Base-by-base conservation (phyloP, 129 eudicot species). In the Pittosporum tobira region DNA sequence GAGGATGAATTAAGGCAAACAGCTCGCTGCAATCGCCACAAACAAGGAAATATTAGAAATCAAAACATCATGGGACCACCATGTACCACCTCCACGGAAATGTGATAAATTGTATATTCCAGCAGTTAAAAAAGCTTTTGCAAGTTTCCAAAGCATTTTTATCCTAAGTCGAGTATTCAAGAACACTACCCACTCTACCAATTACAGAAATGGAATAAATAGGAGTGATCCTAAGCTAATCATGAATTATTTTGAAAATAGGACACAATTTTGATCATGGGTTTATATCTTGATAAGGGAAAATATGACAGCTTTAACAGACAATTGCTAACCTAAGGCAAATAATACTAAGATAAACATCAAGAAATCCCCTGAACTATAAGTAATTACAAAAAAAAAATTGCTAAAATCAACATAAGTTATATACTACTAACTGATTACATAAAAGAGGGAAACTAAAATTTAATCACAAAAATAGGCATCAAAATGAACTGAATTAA, bases 1-100 rank as follows among this genome's bases (percentile, higher is more conserved):
- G 87, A 44, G 29, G 94, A 84, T 59, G 79, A 53, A 65, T 65
- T 77, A 52, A 77, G 65, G 70, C 94, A 79, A 51, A 74, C 79
- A 64, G 68, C 78, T 73, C 65, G 69, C 94, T 84, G 79, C 72
- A 64, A 74, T 53, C 30, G 54, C 22, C 45, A 28, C 47, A 69
- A 45, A 58, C 52, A 64, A 51, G 10, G 6, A 9, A 52, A 21
- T 2, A 21, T 57, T 34, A 57, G 18, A 6, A 19, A 24, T 36
- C 6, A 20, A n/a, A 37, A 19, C n/a, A 29, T n/a, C 40, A 6
- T 2, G 8, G 15, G 42, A 54, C 43, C 21, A 30, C 36, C 25
- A 55, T 9, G 16, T 19, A n/a, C n/a, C 28, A 3, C 27, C 1
- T 22, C 1, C 28, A 0, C 28, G 14, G 13, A n/a, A 2, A 53